A percentile compares a stretch with the other conserved stretches of the same genome.
Evolutionary conservation across 192 early-diverging fungal genomes (phyloP).

Genomic region (Umbelopsis ramanniana): DNA sequence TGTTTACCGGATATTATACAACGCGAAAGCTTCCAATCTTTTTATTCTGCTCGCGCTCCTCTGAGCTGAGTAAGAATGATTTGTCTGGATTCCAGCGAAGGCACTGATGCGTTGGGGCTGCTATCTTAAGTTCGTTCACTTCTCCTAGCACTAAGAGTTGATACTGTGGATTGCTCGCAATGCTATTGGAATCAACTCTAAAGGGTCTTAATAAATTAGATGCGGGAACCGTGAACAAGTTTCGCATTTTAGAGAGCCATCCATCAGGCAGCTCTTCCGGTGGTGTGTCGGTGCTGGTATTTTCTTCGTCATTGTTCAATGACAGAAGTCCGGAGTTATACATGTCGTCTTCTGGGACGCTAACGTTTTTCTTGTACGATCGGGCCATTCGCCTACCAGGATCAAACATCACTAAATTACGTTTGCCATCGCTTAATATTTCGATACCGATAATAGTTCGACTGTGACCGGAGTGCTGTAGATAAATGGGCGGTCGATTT

Average conservation of each 20-base stretch:
- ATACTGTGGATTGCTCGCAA: conserved; percentile 39
- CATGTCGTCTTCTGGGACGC: conserved; percentile 8
- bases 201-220: conserved; percentile 33
- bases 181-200: conserved; percentile 28
- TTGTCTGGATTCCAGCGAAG: conserved; percentile 6
- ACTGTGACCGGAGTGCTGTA: conserved; percentile 76
- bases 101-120: background rate
- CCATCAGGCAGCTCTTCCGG: background rate
- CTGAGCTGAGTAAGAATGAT: conserved; percentile 18
- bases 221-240: background rate
- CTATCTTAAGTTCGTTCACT: conserved; percentile 2
- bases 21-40: conserved; percentile 13
- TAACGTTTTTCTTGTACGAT: conserved; percentile 7
- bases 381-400: conserved; percentile 48
- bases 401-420: conserved; percentile 67
- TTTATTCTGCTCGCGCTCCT: conserved; percentile 27
- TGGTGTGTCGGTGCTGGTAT: background rate
- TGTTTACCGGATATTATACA: background rate
- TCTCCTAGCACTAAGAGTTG: conserved; percentile 38
- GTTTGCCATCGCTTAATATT: conserved; percentile 35
- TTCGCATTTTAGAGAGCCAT: background rate
- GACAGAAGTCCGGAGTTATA: background rate
- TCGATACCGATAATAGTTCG: conserved; percentile 69
- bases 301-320: background rate
- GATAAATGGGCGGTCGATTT: conserved; percentile 64